phyloP scores from a whole-genome alignment of 2,329 filamentous ascomycete species.

The Penicillium sp. region DNA sequence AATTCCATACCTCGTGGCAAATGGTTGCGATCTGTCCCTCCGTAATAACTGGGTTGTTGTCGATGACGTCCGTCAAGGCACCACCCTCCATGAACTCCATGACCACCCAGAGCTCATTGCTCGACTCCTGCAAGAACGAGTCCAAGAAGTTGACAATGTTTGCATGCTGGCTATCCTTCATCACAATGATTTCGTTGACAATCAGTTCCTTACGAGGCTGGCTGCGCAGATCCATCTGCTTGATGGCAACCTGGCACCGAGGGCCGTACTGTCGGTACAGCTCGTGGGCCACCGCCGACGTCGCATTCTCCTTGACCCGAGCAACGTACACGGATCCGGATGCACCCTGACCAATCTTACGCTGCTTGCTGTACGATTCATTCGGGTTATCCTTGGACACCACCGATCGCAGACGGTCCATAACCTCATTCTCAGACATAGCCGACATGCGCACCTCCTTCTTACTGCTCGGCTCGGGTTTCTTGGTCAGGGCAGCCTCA shows the following conservation, averaged over 20 bases:
- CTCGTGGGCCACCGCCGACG: slow-evolving; percentile 76
- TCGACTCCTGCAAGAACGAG: slow-evolving; percentile 92
- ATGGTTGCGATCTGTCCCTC: slow-evolving; percentile 99
- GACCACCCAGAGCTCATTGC: slow-evolving; percentile 96
- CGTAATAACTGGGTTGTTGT: slow-evolving; percentile 91
- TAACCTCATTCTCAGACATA: slow-evolving; percentile 96
- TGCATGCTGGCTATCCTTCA: slow-evolving; percentile 97
- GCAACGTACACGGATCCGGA: slow-evolving; percentile 98
- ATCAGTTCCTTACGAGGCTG: slow-evolving; percentile 98
- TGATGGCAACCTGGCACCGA: slow-evolving; percentile 92
- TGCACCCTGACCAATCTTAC: slow-evolving; percentile 98
- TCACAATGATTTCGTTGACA: slow-evolving; percentile 99
- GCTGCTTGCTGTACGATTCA: slow-evolving; percentile 96
- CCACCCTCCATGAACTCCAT: slow-evolving; percentile 99
- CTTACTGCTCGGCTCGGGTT: slow-evolving; percentile 72
- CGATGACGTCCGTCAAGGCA: slow-evolving; percentile 95
- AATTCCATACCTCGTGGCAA: slow-evolving; percentile 76
- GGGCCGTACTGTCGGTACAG: slow-evolving; percentile 77
- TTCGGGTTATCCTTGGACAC: slow-evolving; percentile 96
- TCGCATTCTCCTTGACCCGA: slow-evolving; percentile 84
- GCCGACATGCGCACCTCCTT: slow-evolving; percentile 98
- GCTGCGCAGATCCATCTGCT: slow-evolving; percentile 98
- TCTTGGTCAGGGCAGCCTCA: slow-evolving; percentile 83
- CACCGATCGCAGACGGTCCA: slow-evolving; percentile 90
- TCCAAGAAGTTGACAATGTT: slow-evolving; percentile 99